Percentiles rank a stretch among this genome's conserved stretches.
These are phyloP conservation scores for Metschnikowia borealis DNA, from an alignment of 805 yeast species.

Conservation along the genomic window DNA sequence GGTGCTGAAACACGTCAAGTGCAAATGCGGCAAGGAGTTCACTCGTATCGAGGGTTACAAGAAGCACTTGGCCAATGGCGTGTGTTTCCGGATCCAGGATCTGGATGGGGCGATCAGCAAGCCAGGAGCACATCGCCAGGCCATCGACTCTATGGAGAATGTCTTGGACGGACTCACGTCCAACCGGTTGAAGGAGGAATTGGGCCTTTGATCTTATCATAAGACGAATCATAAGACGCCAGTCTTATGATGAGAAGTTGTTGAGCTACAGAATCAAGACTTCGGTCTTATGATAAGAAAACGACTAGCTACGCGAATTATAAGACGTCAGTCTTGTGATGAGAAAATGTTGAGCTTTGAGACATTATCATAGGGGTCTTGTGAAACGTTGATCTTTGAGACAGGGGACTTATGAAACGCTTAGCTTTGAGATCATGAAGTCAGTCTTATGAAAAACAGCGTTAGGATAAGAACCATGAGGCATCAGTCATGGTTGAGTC, in stretches of 20 bases:
- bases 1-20: constrained; percentile 59
- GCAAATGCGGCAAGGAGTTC: constrained; percentile 94
- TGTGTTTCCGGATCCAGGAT: constrained; percentile 10
- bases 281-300: too few species aligned
- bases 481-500: too few species aligned
- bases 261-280: neutral
- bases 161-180: constrained; percentile 18
- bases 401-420: too few species aligned
- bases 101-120: constrained; percentile 9
- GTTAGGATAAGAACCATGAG: too few species aligned
- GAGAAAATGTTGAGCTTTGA: too few species aligned
- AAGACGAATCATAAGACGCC: neutral
- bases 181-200: constrained; percentile 17
- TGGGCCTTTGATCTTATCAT: constrained; percentile 4
- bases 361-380: too few species aligned
- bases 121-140: constrained; percentile 11
- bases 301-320: too few species aligned
- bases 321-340: too few species aligned
- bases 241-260: neutral
- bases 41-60: constrained; percentile 84
- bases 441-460: too few species aligned
- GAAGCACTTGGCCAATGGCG: constrained; percentile 57
- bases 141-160: constrained; percentile 12
- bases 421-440: too few species aligned
- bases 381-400: too few species aligned